Base-by-base conservation (phyloP, 768 basidiomycete genomes). In the Kwoniella bestiolae region DNA sequence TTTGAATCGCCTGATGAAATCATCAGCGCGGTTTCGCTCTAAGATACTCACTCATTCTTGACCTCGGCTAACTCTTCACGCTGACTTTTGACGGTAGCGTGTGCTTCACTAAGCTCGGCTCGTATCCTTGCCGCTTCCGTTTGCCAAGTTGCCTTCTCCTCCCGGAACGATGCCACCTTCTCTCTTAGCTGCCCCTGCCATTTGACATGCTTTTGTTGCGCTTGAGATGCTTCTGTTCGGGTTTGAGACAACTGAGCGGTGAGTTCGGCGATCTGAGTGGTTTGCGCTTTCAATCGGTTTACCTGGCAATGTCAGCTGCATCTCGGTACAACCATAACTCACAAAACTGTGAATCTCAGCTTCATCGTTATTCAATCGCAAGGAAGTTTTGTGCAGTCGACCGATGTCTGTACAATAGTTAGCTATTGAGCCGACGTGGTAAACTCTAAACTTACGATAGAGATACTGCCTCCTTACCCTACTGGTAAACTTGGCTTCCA, bases 111-210 rank as follows among this genome's bases (percentile, higher is more conserved):
- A 68, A 92, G 85, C 29, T 87, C 87, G 7, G 86, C 86, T 14
- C 90, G 86, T 62, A 94, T 83, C 9, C 83, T 81, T 5, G 87
- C 86, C 16, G 89, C 87, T 73, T 93, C 91, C 0, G 82, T 82
- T 44, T 86, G 84, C 90, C 91, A 93, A 3, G 83, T 82, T 75
- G 87, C 88, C 80, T 91, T 91, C 76, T 94, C 90, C 56, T 91
- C 90, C 52, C 91, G 85, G 53, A 91, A 84, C 53, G 87, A 87
- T 60, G 85, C 86, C 61, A 92, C 82, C 77, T 90, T 90, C 63
- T 88, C 87, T 74, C 90, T 88, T n/a, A 94, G 80, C 65, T 91
- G 88, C 3, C 83, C 85, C 69, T 91, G 91, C 90, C 91, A 94
- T 63, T 92, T 90, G 2, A 87, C 86, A 74, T 91, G 91, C 71